These are phyloP conservation scores for Podila epigama DNA, from an alignment of 192 early-diverging fungal species.

Conservation along the genomic window DNA sequence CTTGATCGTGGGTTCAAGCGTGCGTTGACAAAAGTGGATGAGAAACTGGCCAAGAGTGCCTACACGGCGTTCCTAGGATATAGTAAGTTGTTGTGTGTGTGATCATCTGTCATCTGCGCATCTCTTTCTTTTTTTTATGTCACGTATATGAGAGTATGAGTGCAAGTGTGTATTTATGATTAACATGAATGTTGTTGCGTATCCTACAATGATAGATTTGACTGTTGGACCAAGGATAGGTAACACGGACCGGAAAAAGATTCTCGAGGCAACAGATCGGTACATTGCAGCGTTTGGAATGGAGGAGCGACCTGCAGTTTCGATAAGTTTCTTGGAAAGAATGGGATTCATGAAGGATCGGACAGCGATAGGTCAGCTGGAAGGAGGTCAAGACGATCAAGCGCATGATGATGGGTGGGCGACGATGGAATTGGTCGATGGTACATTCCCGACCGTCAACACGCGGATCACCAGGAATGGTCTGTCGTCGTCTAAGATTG, in stretches of 20 bases:
- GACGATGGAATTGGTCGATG: slow-evolving; percentile 34
- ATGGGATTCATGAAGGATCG: slow-evolving; percentile 52
- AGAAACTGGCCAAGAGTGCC: slow-evolving; percentile 44
- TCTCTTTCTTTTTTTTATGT: not conserved
- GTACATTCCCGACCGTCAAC: slow-evolving; percentile 38
- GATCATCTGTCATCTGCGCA: not conserved
- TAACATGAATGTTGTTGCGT: too few relatives aligned
- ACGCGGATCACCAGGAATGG: slow-evolving; percentile 31
- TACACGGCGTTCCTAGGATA: slow-evolving; percentile 45
- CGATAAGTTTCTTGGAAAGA: slow-evolving; percentile 49
- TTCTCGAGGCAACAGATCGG: slow-evolving; percentile 46
- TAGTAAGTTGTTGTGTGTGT: slow-evolving; percentile 23
- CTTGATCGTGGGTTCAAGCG: slow-evolving; percentile 38
- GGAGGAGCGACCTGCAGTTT: slow-evolving; percentile 50
- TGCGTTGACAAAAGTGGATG: slow-evolving; percentile 30
- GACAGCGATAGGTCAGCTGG: not conserved
- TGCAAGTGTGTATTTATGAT: too few relatives aligned
- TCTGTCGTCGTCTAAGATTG: not conserved
- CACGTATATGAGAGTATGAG: not conserved
- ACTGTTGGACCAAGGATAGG: slow-evolving; percentile 43
- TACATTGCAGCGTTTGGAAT: slow-evolving; percentile 57
- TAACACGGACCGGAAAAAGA: slow-evolving; percentile 34
- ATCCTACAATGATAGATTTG: too few relatives aligned
- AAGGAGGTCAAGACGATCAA: not conserved
- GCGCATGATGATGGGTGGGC: not conserved